Evolutionary conservation across 192 early-diverging fungal genomes (phyloP).

Genomic region (Coemansia nantahalensis): DNA sequence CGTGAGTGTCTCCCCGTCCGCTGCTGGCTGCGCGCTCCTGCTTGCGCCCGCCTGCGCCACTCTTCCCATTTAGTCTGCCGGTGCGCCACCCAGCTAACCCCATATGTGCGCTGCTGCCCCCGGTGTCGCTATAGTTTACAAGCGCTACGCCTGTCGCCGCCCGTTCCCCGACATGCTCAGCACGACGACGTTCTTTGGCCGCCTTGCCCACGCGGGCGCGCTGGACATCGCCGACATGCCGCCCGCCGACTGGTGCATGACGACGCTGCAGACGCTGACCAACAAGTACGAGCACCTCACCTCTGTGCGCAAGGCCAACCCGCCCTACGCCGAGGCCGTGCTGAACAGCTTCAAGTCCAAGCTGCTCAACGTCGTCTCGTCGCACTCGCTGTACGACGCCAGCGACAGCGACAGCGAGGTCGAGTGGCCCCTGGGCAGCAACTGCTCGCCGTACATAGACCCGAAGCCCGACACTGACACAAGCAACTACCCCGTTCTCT

Average conservation of each 20-base stretch:
- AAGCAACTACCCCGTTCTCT: constrained; percentile 30
- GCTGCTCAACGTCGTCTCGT: constrained; percentile 39
- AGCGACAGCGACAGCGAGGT: constrained; percentile 38
- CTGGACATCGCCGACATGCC: constrained; percentile 33
- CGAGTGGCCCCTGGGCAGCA: constrained; percentile 35
- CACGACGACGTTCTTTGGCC: constrained; percentile 25
- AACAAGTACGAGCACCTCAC: constrained; percentile 54
- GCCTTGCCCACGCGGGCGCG: constrained; percentile 8
- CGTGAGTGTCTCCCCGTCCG: constrained; percentile 9
- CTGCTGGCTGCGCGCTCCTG: too few relatives aligned
- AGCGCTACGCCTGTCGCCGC: neutral
- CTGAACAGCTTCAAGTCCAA: constrained; percentile 56
- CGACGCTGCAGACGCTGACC: constrained; percentile 40
- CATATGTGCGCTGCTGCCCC: too few relatives aligned
- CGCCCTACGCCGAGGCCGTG: constrained; percentile 50
- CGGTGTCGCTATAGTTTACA: neutral
- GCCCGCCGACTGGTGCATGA: constrained; percentile 49
- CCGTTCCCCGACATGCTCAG: constrained; percentile 6
- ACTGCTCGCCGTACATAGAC: constrained; percentile 21
- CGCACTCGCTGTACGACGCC: constrained; percentile 39
- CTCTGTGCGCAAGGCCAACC: constrained; percentile 51
- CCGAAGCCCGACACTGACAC: constrained; percentile 7
- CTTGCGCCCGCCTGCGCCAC: neutral
- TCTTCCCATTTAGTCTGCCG: neutral
- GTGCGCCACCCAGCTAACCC: too few relatives aligned